A percentile compares a stretch with the other conserved stretches of the same genome.
Conservation (phyloP, 78 protist genomes). For the Dictyostelium intermedium region DNA sequence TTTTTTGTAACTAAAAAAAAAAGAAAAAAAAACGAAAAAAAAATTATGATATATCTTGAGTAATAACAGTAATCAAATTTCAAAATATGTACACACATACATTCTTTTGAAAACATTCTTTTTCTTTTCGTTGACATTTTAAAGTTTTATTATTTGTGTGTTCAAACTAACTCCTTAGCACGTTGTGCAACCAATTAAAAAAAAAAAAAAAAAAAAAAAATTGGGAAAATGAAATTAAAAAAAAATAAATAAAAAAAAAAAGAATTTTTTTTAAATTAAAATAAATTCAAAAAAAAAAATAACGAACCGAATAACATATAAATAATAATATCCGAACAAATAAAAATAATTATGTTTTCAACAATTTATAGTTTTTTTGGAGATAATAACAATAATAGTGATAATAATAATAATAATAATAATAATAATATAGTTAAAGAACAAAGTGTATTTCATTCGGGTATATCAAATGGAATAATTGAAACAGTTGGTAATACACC, state of each 20-base stretch:
- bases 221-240: background rate
- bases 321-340: background rate
- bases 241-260: background rate
- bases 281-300: background rate
- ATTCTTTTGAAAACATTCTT: slow-evolving; percentile 61
- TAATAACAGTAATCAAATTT: too few relatives aligned
- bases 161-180: background rate
- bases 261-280: too few relatives aligned
- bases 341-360: background rate
- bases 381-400: too few relatives aligned
- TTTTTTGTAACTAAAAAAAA: too few relatives aligned
- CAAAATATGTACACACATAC: background rate
- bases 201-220: background rate
- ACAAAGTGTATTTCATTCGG: background rate
- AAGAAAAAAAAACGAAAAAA: background rate
- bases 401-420: background rate
- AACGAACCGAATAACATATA: background rate
- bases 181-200: background rate
- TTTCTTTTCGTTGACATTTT: slow-evolving; percentile 65
- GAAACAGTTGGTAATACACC: slow-evolving; percentile 82
- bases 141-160: background rate
- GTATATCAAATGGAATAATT: slow-evolving; percentile 34
- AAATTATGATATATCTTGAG: too few relatives aligned
- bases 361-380: background rate
- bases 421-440: background rate